phyloP scores from a whole-genome alignment of 768 basidiomycete genomes.

The Clathrus columnatus region DNA sequence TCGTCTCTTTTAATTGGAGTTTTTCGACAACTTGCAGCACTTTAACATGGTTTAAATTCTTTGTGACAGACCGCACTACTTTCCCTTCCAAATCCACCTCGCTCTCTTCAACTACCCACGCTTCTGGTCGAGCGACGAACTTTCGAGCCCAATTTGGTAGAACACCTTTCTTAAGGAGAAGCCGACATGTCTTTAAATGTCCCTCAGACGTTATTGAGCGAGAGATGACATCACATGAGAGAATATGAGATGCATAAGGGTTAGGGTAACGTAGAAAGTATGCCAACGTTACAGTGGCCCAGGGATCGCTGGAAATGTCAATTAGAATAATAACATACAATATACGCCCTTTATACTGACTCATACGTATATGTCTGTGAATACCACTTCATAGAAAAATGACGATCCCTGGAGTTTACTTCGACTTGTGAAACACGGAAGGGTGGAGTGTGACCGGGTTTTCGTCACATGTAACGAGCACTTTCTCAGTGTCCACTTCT shows the following conservation, averaged over 20 bases:
- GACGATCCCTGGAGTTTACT: conserved; percentile 25
- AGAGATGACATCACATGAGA: conserved; percentile 93
- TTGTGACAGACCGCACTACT: conserved; percentile 68
- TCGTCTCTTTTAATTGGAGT: conserved; percentile 57
- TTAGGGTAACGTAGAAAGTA: conserved; percentile 96
- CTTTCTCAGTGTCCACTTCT: too few relatives aligned
- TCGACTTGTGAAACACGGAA: too few relatives aligned
- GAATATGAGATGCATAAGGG: conserved; percentile 86
- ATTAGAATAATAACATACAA: conserved; percentile 6
- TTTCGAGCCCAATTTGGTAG: conserved; percentile 86
- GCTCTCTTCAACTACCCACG: conserved; percentile 92
- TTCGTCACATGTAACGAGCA: too few relatives aligned
- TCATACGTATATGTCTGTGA: conserved; percentile 50
- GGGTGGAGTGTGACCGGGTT: conserved; percentile 15
- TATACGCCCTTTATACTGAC: conserved; percentile 26
- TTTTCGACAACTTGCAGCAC: conserved; percentile 89
- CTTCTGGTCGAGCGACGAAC: conserved; percentile 77
- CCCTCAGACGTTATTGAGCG: conserved; percentile 66
- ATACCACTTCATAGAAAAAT: conserved; percentile 40
- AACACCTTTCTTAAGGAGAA: conserved; percentile 88
- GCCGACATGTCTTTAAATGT: conserved; percentile 74
- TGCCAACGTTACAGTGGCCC: conserved; percentile 86
- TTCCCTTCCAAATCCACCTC: conserved; percentile 82
- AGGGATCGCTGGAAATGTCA: conserved; percentile 63
- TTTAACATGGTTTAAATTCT: conserved; percentile 90